Percentiles rank a stretch among this genome's conserved stretches.
These are phyloP conservation scores for Neobulgaria alba DNA, from an alignment of 2,329 filamentous ascomycete genomes.

Conservation along the genomic window DNA sequence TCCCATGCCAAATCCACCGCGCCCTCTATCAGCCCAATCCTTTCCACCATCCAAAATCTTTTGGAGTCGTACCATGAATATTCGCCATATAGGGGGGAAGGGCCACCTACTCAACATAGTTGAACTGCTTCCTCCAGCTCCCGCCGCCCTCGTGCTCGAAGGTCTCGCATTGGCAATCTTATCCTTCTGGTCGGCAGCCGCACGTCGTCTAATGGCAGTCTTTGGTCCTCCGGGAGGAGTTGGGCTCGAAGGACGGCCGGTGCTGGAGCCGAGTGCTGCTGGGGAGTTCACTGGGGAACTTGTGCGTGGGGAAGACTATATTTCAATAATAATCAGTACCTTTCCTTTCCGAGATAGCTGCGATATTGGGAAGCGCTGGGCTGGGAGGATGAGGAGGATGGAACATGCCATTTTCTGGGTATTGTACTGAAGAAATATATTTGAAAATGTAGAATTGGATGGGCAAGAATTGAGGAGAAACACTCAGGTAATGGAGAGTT, in stretches of 20 bases:
- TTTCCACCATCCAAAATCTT: not conserved
- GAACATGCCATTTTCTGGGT: slow-evolving; percentile 14
- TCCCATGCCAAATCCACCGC: not conserved
- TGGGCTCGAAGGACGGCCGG: slow-evolving; percentile 76
- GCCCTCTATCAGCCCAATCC: not conserved
- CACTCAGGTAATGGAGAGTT: too few relatives aligned
- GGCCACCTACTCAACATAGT: slow-evolving; percentile 85
- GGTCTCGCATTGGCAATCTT: slow-evolving; percentile 91
- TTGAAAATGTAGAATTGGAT: too few relatives aligned
- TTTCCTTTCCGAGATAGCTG: not conserved
- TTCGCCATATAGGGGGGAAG: slow-evolving; percentile 6
- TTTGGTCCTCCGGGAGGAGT: slow-evolving; percentile 88
- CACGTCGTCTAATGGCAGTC: slow-evolving; percentile 89
- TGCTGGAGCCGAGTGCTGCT: slow-evolving; percentile 44
- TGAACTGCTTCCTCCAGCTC: slow-evolving; percentile 90
- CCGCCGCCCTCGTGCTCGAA: slow-evolving; percentile 84
- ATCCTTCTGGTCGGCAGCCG: slow-evolving; percentile 94
- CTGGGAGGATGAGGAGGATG: not conserved
- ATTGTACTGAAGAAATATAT: too few relatives aligned
- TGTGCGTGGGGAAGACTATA: slow-evolving; percentile 32
- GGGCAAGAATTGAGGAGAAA: too few relatives aligned
- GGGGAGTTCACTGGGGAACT: slow-evolving; percentile 49
- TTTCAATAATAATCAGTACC: too few relatives aligned
- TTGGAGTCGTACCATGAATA: too few relatives aligned
- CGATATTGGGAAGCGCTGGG: slow-evolving; percentile 1